These are phyloP conservation scores for Aspergillus puulaauensis DNA, from an alignment of 2,329 filamentous ascomycete species.

Conservation along the genomic window DNA sequence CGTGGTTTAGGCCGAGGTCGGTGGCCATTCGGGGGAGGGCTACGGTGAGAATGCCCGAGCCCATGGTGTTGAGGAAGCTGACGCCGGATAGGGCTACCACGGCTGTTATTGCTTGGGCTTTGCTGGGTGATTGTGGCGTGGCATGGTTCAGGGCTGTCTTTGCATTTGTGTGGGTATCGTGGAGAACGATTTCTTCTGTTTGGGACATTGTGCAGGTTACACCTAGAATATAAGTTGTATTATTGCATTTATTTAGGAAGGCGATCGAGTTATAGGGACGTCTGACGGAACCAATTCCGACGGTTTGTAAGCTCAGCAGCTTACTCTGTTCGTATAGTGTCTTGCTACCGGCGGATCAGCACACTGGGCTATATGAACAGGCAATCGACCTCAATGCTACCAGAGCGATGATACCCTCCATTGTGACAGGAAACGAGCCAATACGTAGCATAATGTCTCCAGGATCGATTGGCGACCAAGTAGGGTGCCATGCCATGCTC, in stretches of 20 bases:
- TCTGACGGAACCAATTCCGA: not conserved
- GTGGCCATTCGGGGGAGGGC: conserved; percentile 28
- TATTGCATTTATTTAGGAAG: not conserved
- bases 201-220: not conserved
- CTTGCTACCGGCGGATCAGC: no score
- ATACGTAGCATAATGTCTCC: no score
- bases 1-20: conserved; percentile 26
- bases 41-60: conserved; percentile 27
- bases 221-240: not conserved
- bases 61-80: conserved; percentile 32
- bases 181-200: not conserved
- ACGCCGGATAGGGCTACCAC: conserved; percentile 28
- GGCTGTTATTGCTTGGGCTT: conserved; percentile 14
- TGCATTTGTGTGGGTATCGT: not conserved
- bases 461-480: no score
- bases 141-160: not conserved
- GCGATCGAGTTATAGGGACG: not conserved
- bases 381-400: no score
- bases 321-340: no score
- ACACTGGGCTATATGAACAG: no score
- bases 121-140: not conserved
- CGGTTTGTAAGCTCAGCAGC: not conserved
- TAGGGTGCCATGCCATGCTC: no score
- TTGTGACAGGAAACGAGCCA: no score
- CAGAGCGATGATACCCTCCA: no score